phyloP scores from a whole-genome alignment of 345 rosid genomes.

The Eucalyptus coolabah region DNA sequence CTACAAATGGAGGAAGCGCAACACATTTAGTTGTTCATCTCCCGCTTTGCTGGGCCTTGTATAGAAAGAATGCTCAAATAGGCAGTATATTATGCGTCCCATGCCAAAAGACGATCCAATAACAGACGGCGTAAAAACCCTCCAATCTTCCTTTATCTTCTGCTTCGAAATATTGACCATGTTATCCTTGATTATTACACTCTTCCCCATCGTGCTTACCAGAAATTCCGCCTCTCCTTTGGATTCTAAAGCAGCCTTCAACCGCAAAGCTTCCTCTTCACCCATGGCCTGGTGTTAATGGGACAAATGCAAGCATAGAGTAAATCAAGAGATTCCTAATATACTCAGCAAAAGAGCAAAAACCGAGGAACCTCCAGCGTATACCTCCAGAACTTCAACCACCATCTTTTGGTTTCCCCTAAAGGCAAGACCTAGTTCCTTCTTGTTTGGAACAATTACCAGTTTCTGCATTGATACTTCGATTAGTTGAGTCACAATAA shows the following conservation, averaged over 20 bases:
- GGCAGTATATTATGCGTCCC: slow-evolving; percentile 84
- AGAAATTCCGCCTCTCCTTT: slow-evolving; percentile 76
- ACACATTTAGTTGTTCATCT: slow-evolving; percentile 74
- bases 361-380: neutral
- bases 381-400: slow-evolving; percentile 34
- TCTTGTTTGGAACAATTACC: slow-evolving; percentile 65
- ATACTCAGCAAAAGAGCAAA: neutral
- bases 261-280: slow-evolving; percentile 79
- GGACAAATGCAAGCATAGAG: neutral
- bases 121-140: slow-evolving; percentile 89
- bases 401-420: slow-evolving; percentile 72
- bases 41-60: slow-evolving; percentile 84
- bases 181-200: slow-evolving; percentile 50
- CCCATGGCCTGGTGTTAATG: slow-evolving; percentile 50
- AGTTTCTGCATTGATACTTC: slow-evolving; percentile 40
- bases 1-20: slow-evolving; percentile 84
- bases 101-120: slow-evolving; percentile 92
- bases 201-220: slow-evolving; percentile 60
- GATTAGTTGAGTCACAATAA: neutral
- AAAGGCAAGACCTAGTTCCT: slow-evolving; percentile 83
- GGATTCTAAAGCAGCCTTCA: slow-evolving; percentile 71
- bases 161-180: slow-evolving; percentile 86
- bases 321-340: neutral
- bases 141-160: slow-evolving; percentile 72
- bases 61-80: slow-evolving; percentile 80